Percentiles rank a stretch among this genome's conserved stretches.
These are phyloP conservation scores for Boletus pseudo-olivaceus DNA, from an alignment of 768 basidiomycete species.

Conservation along the genomic window DNA sequence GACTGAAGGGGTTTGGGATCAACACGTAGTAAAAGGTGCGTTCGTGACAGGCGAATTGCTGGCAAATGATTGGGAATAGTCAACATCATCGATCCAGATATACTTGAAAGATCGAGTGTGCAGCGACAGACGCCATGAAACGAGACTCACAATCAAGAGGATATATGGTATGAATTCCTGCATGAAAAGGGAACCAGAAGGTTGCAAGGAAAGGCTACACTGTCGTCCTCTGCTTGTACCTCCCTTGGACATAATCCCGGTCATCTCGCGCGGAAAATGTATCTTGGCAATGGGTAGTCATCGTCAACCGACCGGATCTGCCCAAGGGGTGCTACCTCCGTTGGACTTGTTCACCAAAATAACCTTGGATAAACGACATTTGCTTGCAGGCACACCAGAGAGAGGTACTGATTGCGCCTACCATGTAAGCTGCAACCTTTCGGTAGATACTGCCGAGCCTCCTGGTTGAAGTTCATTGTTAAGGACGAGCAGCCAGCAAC, in stretches of 20 bases:
- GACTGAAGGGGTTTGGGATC: background rate
- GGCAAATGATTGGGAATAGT: background rate
- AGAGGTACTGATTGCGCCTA: background rate
- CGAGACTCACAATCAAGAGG: too few relatives aligned
- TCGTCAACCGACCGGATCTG: background rate
- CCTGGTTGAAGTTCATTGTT: background rate
- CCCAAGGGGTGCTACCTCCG: background rate
- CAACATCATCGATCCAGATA: too few relatives aligned
- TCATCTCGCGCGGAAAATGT: background rate
- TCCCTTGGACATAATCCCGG: background rate
- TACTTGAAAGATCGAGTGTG: background rate
- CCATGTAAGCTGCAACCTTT: background rate
- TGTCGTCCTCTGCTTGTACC: background rate
- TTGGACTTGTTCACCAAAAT: background rate
- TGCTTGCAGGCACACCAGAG: too few relatives aligned
- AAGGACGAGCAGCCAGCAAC: too few relatives aligned
- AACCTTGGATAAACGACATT: background rate
- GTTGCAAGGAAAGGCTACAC: background rate
- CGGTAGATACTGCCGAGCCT: background rate
- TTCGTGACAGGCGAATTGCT: background rate
- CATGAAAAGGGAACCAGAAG: too few relatives aligned
- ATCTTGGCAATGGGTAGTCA: background rate
- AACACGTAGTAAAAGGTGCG: background rate
- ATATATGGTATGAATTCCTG: too few relatives aligned
- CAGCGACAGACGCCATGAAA: background rate